phyloP scores from a whole-genome alignment of 2,329 filamentous ascomycete genomes.

The Hansfordia pulvinata region DNA sequence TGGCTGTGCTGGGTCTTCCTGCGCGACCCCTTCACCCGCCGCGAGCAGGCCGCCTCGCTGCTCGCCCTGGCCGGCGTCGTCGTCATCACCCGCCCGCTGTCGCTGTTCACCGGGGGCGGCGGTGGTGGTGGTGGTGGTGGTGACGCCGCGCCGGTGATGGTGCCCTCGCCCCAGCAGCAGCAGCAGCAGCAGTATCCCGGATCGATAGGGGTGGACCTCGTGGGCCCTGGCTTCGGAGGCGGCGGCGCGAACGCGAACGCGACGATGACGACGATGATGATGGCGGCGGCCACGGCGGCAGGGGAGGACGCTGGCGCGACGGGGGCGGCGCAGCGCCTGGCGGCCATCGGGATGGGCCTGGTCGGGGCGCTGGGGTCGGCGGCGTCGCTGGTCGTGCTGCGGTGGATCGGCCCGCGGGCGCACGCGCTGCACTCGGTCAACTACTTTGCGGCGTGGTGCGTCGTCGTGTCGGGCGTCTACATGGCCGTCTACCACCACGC shows the following conservation, averaged over 20 bases:
- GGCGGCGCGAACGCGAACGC: slow-evolving; percentile 18
- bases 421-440: slow-evolving; percentile 79
- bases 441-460: slow-evolving; percentile 64
- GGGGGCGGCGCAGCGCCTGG: slow-evolving; percentile 53
- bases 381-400: slow-evolving; percentile 60
- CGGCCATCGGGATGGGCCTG: slow-evolving; percentile 58
- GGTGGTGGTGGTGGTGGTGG: slow-evolving; percentile 4
- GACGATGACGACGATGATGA: slow-evolving; percentile 43
- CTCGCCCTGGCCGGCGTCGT: slow-evolving; percentile 69
- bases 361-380: slow-evolving; percentile 67
- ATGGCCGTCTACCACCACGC: slow-evolving; percentile 39
- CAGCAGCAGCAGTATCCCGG: slow-evolving; percentile 4
- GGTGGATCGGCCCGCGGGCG: slow-evolving; percentile 66
- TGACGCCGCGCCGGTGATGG: slow-evolving; percentile 8
- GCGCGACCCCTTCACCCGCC: slow-evolving; percentile 64
- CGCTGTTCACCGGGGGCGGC: slow-evolving; percentile 18
- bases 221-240: no score
- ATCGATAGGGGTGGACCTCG: no score
- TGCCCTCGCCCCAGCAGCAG: slow-evolving; percentile 5
- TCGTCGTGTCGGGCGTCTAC: slow-evolving; percentile 48
- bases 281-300: slow-evolving; percentile 54
- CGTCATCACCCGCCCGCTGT: slow-evolving; percentile 61
- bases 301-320: slow-evolving; percentile 69
- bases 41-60: slow-evolving; percentile 63
- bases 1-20: slow-evolving; percentile 66